Evolutionary conservation across 441 rosid genomes (phyloP).

Genomic region (Pelargonium cotyledonis): DNA sequence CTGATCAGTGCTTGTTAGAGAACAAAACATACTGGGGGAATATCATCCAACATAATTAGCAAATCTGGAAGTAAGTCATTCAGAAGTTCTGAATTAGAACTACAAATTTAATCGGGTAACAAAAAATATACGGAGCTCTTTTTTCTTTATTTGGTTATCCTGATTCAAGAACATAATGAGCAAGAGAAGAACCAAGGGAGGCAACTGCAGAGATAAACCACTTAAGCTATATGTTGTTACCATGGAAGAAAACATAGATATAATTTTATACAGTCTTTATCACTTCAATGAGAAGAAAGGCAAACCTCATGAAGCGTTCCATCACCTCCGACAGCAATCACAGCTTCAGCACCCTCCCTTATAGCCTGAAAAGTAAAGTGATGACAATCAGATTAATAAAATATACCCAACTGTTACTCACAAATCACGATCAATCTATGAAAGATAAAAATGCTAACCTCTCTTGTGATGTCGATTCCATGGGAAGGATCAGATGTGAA

Average conservation of each 20-base stretch:
- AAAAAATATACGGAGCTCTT: neutral
- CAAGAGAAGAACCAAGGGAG: neutral
- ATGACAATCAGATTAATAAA: conserved; percentile 16
- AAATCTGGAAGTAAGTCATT: neutral
- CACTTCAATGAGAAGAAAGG: neutral
- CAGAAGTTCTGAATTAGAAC: too few relatives aligned
- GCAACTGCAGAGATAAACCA: neutral
- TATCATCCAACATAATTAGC: neutral
- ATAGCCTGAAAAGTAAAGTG: conserved; percentile 47
- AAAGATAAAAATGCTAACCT: conserved; percentile 37
- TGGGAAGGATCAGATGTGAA: conserved; percentile 90
- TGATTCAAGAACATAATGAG: neutral
- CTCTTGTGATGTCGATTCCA: conserved; percentile 90
- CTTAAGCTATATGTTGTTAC: neutral
- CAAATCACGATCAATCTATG: conserved; percentile 12
- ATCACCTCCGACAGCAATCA: conserved; percentile 98
- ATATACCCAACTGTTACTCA: conserved; percentile 11
- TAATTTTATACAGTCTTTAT: conserved; percentile 1
- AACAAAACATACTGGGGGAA: neutral
- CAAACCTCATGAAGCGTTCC: conserved; percentile 94
- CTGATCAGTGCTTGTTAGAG: neutral
- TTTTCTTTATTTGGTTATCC: neutral
- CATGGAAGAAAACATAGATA: neutral
- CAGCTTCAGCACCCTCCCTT: conserved; percentile 89
- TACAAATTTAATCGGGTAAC: neutral